Evolutionary conservation across 768 basidiomycete species (phyloP).

Genomic region (Obba rivulosa): DNA sequence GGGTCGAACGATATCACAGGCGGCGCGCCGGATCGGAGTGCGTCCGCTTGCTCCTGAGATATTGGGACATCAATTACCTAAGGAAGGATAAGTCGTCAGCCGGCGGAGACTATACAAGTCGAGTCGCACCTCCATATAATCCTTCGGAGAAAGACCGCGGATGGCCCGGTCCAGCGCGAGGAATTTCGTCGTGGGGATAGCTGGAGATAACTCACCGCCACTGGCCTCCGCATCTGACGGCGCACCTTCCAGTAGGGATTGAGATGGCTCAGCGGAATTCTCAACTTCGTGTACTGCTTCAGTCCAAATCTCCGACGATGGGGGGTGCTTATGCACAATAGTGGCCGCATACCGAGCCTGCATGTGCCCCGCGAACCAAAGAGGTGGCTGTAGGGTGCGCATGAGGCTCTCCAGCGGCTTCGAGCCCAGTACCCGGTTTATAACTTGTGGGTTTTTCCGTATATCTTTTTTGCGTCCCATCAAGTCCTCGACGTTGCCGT

Average conservation of each 20-base stretch:
- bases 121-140: slow-evolving; percentile 72
- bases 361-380: slow-evolving; percentile 94
- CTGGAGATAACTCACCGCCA: too few relatives aligned
- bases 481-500: slow-evolving; percentile 67
- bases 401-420: slow-evolving; percentile 81
- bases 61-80: slow-evolving; percentile 64
- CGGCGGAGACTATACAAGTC: background rate
- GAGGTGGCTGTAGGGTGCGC: slow-evolving; percentile 60
- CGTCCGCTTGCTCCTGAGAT: slow-evolving; percentile 18
- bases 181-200: slow-evolving; percentile 52
- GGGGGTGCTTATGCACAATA: slow-evolving; percentile 23
- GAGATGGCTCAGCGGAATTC: too few relatives aligned
- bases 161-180: slow-evolving; percentile 62
- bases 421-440: slow-evolving; percentile 56
- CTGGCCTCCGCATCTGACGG: too few relatives aligned
- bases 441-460: slow-evolving; percentile 33
- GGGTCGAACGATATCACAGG: slow-evolving; percentile 70
- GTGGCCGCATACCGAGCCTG: slow-evolving; percentile 82
- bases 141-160: slow-evolving; percentile 35
- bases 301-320: too few relatives aligned
- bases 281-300: too few relatives aligned
- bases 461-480: slow-evolving; percentile 76
- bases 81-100: background rate
- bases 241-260: too few relatives aligned
- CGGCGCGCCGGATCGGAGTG: background rate